These are phyloP conservation scores for Nigrospora oryzae DNA, from an alignment of 2,329 filamentous ascomycete genomes.

Conservation along the genomic window DNA sequence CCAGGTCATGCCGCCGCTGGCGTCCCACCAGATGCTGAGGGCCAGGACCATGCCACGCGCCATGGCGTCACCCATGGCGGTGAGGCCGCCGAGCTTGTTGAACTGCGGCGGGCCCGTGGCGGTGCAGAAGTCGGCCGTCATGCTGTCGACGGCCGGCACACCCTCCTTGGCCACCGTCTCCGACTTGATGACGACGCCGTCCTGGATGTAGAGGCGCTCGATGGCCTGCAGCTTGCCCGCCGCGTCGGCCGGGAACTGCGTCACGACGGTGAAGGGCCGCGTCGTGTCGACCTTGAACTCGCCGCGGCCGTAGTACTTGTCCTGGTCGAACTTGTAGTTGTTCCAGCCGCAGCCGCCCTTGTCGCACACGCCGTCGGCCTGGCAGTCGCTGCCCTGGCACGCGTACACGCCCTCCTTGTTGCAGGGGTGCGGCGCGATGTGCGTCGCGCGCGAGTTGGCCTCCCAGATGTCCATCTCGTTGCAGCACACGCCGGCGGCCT, in stretches of 20 bases:
- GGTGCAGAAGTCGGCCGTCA: conserved; percentile 26
- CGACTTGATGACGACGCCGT: conserved; percentile 22
- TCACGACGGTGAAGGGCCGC: conserved; percentile 25
- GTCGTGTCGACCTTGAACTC: conserved; percentile 23
- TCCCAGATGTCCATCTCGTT: conserved; percentile 31
- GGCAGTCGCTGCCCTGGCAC: conserved; percentile 21
- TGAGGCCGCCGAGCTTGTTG: conserved; percentile 27
- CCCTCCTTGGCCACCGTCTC: conserved; percentile 19
- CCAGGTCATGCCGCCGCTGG: conserved; percentile 41
- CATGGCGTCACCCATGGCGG: conserved; percentile 33
- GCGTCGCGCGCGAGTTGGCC: conserved; percentile 24
- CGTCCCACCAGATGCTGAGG: conserved; percentile 44
- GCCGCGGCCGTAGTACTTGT: conserved; percentile 21
- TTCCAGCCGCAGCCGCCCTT: conserved; percentile 27
- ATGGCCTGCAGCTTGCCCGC: conserved; percentile 21
- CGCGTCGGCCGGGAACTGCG: conserved; percentile 24
- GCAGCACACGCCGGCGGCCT: conserved; percentile 24
- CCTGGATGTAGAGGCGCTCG: conserved; percentile 25
- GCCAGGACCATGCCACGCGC: conserved; percentile 39
- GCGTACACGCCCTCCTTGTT: conserved; percentile 21
- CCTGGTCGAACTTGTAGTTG: conserved; percentile 21
- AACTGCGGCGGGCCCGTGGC: conserved; percentile 22
- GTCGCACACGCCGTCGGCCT: conserved; percentile 21
- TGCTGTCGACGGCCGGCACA: conserved; percentile 21
- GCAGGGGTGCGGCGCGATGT: conserved; percentile 27